Evolutionary conservation across 495 filamentous ascomycete species (phyloP).

Genomic region (Hapsidospora chrysogenum): DNA sequence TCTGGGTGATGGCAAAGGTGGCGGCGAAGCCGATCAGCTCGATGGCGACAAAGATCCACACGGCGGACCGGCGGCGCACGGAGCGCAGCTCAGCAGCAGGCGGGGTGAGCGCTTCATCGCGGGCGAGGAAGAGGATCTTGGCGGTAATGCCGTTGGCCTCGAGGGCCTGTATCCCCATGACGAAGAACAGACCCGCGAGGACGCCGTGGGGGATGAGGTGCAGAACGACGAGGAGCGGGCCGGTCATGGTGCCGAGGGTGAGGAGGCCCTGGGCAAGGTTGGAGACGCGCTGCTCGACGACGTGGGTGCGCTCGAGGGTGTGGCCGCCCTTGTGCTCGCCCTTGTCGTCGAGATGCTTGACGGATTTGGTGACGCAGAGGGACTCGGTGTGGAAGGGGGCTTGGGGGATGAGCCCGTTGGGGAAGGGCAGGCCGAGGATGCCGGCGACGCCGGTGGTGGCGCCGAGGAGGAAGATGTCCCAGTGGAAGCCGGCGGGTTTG

Average conservation of each 20-base stretch:
- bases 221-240: slow-evolving; percentile 66
- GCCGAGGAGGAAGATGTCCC: slow-evolving; percentile 87
- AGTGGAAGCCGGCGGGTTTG: slow-evolving; percentile 92
- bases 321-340: slow-evolving; percentile 44
- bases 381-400: slow-evolving; percentile 85
- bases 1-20: slow-evolving; percentile 92
- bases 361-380: slow-evolving; percentile 54
- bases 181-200: slow-evolving; percentile 82
- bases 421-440: slow-evolving; percentile 73
- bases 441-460: slow-evolving; percentile 74
- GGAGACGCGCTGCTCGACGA: slow-evolving; percentile 81
- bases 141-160: slow-evolving; percentile 66
- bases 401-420: slow-evolving; percentile 85
- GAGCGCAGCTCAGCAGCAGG: slow-evolving; percentile 47
- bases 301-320: slow-evolving; percentile 45
- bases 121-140: slow-evolving; percentile 60
- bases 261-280: slow-evolving; percentile 75
- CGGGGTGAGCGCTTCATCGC: slow-evolving; percentile 49
- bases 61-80: slow-evolving; percentile 38
- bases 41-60: slow-evolving; percentile 65
- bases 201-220: slow-evolving; percentile 79
- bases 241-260: slow-evolving; percentile 75
- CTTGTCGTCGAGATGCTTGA: slow-evolving; percentile 36
- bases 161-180: slow-evolving; percentile 80
- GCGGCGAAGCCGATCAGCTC: slow-evolving; percentile 68